A percentile compares a stretch with the other conserved stretches of the same genome.
phyloP scores from a whole-genome alignment of 768 basidiomycete genomes.

The Butyriboletus loyo region DNA sequence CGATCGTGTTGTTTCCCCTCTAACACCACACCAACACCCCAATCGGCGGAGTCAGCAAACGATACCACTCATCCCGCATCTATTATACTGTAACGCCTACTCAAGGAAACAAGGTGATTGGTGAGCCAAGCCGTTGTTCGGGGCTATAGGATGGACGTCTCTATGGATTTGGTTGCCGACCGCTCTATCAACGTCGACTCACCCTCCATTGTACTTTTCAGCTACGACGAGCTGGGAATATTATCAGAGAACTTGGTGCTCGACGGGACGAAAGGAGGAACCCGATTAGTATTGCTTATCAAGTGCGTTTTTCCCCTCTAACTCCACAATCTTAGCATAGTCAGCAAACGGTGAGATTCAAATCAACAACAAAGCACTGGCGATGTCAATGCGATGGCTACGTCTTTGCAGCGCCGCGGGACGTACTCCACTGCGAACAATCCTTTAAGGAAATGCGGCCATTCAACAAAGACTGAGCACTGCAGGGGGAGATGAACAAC shows the following conservation, averaged over 20 bases:
- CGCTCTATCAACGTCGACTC: not conserved
- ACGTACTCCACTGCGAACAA: not conserved
- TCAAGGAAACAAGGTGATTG: too few species aligned
- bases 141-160: too few species aligned
- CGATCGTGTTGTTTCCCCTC: constrained; percentile 8
- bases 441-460: not conserved
- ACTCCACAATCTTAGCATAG: not conserved
- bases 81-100: too few species aligned
- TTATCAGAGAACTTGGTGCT: not conserved
- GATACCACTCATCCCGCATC: too few species aligned
- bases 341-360: not conserved
- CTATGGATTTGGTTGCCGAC: not conserved
- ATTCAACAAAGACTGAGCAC: too few species aligned
- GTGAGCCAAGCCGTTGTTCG: too few species aligned
- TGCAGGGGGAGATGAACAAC: too few species aligned
- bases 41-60: too few species aligned
- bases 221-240: too few species aligned
- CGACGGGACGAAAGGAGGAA: not conserved
- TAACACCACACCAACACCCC: too few species aligned
- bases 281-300: too few species aligned
- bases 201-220: too few species aligned
- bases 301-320: not conserved
- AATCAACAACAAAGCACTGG: not conserved
- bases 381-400: not conserved
- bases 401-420: not conserved